Base-by-base conservation (phyloP, 2,329 filamentous ascomycete species). In the Colletotrichum sp. region DNA sequence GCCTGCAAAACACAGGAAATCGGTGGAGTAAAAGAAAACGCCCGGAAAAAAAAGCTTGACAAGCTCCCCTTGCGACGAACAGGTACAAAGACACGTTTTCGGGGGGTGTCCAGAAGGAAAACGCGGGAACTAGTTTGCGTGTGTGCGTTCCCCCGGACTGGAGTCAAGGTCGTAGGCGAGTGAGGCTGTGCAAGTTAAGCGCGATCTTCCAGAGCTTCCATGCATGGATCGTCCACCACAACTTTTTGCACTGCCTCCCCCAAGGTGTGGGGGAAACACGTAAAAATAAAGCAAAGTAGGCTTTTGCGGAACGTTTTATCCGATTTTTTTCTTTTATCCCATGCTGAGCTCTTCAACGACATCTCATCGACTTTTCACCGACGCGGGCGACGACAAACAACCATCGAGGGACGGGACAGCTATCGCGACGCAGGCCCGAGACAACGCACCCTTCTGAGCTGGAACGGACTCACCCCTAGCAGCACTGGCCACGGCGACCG, bases 111-210 rank as follows among this genome's bases (percentile, higher is more conserved):
- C 24, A 18, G 43, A 16, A 72, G 55, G 34, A 34, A 54, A 61
- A 24, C 21, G 55, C 67, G 66, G 70, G 70, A 73, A 66, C 68
- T 70, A 70, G 68, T 58, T 58, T 61, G 67, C 29, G 66, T 33
- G 57, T 54, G 38, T 69, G 38, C 38, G 27, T 69, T 69, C 57
- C 55, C 55, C 66, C 55, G 58, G 57, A 73, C 71, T 73, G 71
- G 71, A 73, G 71, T 73, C 71, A 71, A 73, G 68, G 71, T 73
- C n/a, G 71, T 73, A 73, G 71, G 71, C 71, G 71, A 73, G 71
- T 73, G 71, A 73, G 71, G 71, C 71, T 73, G 71, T 73, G 71
- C 71, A 73, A 73, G 68, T 73, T 73, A 73, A 73, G 71, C 68
- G 71, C 68, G 71, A 73, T 73, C 68, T 71, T 67, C 62, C 62